Evolutionary conservation across 768 basidiomycete species (phyloP).

Genomic region (Phanerodontia chrysosporium): DNA sequence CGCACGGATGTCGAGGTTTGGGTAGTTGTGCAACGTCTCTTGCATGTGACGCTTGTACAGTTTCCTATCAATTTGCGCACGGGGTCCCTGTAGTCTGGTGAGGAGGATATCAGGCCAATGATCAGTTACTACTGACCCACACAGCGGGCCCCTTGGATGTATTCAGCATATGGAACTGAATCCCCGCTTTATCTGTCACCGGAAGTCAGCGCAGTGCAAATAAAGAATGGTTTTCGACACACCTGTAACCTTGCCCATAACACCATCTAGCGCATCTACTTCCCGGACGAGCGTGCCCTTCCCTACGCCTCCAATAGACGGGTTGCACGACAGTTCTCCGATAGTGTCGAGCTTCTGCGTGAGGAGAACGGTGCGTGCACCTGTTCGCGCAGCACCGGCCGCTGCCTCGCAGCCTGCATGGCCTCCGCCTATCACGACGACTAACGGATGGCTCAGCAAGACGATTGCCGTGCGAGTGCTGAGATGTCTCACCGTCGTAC

Average conservation of each 20-base stretch:
- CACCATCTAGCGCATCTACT: constrained; percentile 84
- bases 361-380: constrained; percentile 74
- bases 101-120: not conserved
- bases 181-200: constrained; percentile 75
- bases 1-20: constrained; percentile 63
- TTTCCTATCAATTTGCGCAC: constrained; percentile 85
- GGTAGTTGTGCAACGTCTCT: constrained; percentile 55
- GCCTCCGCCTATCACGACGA: constrained; percentile 87
- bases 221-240: constrained; percentile 16
- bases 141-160: constrained; percentile 84
- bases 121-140: constrained; percentile 58
- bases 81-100: constrained; percentile 56
- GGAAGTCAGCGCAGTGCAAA: not conserved
- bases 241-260: constrained; percentile 85
- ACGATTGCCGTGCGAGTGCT: not conserved
- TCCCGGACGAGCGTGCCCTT: constrained; percentile 91
- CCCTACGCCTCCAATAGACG: constrained; percentile 87
- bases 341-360: constrained; percentile 81
- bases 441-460: constrained; percentile 32
- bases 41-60: constrained; percentile 86
- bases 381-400: constrained; percentile 77
- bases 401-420: constrained; percentile 95
- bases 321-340: constrained; percentile 87
- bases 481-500: constrained; percentile 10
- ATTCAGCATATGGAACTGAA: constrained; percentile 86